These are phyloP conservation scores for Geotrichum histeridarum DNA, from an alignment of 1,139 yeast genomes.

Conservation along the genomic window DNA sequence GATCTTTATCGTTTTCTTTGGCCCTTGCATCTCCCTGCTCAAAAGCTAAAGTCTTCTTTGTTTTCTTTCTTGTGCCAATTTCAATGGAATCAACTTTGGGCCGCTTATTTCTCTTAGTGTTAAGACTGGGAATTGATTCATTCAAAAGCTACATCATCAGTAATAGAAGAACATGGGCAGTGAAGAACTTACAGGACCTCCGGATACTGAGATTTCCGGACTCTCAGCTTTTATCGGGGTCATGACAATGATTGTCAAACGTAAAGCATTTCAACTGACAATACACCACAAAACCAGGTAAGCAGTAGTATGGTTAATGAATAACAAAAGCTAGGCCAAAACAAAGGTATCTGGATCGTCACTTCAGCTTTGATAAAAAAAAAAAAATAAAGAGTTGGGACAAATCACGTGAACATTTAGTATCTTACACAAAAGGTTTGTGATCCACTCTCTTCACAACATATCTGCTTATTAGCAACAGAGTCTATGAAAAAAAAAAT, in stretches of 20 bases:
- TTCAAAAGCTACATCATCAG: not conserved
- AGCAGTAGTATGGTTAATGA: too few relatives aligned
- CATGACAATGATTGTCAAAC: not conserved
- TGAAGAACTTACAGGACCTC: not conserved
- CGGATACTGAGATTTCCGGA: too few relatives aligned
- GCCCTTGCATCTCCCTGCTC: slow-evolving; percentile 55
- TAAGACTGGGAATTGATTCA: slow-evolving; percentile 1
- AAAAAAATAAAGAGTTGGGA: too few relatives aligned
- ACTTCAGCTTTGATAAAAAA: too few relatives aligned
- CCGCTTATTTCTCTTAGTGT: slow-evolving; percentile 6
- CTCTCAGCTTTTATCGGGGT: not conserved
- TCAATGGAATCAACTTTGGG: slow-evolving; percentile 11
- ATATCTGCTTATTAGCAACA: too few relatives aligned
- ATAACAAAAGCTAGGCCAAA: too few relatives aligned
- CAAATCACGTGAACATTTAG: too few relatives aligned
- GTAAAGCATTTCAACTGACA: too few relatives aligned
- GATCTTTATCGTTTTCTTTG: slow-evolving; percentile 58
- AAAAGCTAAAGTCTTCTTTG: slow-evolving; percentile 29
- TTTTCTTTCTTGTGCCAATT: slow-evolving; percentile 17
- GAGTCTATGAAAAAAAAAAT: not conserved
- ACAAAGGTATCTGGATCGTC: too few relatives aligned
- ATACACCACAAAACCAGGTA: too few relatives aligned
- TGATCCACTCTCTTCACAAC: too few relatives aligned
- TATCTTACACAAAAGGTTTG: too few relatives aligned
- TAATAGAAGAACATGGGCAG: slow-evolving; percentile 4